phyloP scores from a whole-genome alignment of 495 filamentous ascomycete species.

The Penicillium turbatum region DNA sequence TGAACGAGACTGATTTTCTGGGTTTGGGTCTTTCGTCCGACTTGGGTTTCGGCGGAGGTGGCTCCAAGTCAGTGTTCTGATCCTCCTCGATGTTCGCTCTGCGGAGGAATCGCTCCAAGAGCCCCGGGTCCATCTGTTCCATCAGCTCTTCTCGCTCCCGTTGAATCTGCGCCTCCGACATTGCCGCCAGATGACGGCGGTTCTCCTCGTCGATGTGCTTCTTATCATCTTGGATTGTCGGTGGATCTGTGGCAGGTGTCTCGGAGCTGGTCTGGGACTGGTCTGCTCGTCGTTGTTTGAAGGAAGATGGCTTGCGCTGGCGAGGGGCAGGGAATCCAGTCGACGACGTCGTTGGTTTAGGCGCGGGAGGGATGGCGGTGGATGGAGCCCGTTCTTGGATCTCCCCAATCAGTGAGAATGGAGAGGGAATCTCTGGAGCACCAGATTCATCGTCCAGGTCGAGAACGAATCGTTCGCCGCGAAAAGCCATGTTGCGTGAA shows the following conservation, averaged over 20 bases:
- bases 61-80: neutral
- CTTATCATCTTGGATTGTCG: conserved; percentile 48
- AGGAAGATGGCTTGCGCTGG: conserved; percentile 68
- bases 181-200: conserved; percentile 61
- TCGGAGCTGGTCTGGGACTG: conserved; percentile 5
- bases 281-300: conserved; percentile 63
- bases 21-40: conserved; percentile 10
- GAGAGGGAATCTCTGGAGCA: conserved; percentile 22
- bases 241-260: neutral
- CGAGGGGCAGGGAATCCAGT: conserved; percentile 87
- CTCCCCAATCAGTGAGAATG: conserved; percentile 60
- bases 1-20: conserved; percentile 34
- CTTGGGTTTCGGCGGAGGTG: neutral
- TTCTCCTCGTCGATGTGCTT: conserved; percentile 78
- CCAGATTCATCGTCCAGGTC: conserved; percentile 43
- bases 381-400: conserved; percentile 67
- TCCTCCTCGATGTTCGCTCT: conserved; percentile 74
- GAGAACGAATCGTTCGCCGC: conserved; percentile 57
- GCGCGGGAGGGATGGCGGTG: conserved; percentile 53
- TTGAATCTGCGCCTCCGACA: conserved; percentile 80
- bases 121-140: conserved; percentile 57
- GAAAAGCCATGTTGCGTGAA: conserved; percentile 49
- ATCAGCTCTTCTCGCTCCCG: conserved; percentile 71
- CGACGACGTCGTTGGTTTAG: conserved; percentile 44
- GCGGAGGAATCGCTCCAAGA: conserved; percentile 72